Percentiles rank a stretch among this genome's conserved stretches.
phyloP scores from a whole-genome alignment of 768 basidiomycete genomes.

The Stropharia rugosoannulata region DNA sequence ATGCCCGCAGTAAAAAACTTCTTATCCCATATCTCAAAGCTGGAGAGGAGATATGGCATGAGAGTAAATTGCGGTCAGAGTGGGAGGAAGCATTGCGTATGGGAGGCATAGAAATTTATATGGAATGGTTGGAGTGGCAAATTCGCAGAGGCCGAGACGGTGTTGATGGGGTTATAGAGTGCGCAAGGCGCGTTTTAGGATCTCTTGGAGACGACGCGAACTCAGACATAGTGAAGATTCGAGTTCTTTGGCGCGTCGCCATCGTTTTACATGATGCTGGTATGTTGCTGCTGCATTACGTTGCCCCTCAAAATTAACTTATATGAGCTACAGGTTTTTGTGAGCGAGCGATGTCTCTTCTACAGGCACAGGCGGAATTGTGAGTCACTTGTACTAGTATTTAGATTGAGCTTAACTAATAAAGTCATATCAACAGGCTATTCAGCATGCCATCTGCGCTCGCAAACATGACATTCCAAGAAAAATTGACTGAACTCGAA shows the following conservation, averaged over 20 bases:
- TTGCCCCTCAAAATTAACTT: neutral
- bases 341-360: slow-evolving; percentile 74
- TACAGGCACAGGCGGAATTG: slow-evolving; percentile 86
- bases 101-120: slow-evolving; percentile 59
- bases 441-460: slow-evolving; percentile 57
- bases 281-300: slow-evolving; percentile 22
- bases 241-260: slow-evolving; percentile 72
- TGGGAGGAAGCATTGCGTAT: slow-evolving; percentile 61
- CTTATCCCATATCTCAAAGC: slow-evolving; percentile 66
- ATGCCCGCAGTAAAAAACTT: slow-evolving; percentile 47
- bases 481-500: slow-evolving; percentile 60
- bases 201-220: slow-evolving; percentile 39
- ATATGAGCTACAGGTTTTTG: slow-evolving; percentile 50
- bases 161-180: slow-evolving; percentile 52
- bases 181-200: slow-evolving; percentile 45
- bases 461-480: slow-evolving; percentile 38
- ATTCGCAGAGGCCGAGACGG: slow-evolving; percentile 48
- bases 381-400: slow-evolving; percentile 33
- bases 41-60: slow-evolving; percentile 72
- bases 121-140: slow-evolving; percentile 82
- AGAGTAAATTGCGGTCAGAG: slow-evolving; percentile 51
- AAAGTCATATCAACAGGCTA: slow-evolving; percentile 37
- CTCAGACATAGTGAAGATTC: slow-evolving; percentile 52
- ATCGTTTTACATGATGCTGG: slow-evolving; percentile 67
- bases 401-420: neutral